Base-by-base conservation (phyloP, 768 basidiomycete genomes). In the Cystoderma amianthinum region DNA sequence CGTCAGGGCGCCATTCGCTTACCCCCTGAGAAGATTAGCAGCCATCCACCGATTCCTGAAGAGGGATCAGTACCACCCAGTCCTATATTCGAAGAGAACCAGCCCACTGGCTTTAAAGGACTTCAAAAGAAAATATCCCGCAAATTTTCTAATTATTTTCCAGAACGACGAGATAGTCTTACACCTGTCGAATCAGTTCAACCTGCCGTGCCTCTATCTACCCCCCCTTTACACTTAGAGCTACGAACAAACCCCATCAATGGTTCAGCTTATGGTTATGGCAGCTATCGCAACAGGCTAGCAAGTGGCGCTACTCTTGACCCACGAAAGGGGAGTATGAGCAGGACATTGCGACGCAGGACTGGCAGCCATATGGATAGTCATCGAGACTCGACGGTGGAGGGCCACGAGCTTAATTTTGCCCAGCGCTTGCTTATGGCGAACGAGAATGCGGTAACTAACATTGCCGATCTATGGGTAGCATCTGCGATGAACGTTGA, bases 401-500 rank as follows among this genome's bases (percentile, higher is more conserved):
- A 0, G 51, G 68, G n/a, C n/a, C n/a, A 23, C 84, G 85, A 48
- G n/a, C 71, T 91, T 38, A 91, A 88, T 52, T 91, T 97, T 49
- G 85, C 94, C 0, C 89, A 95, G 57, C 74, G 90, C 44, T 56
- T 95, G 17, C 64, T 95, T 33, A 80, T 94, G 68, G 95, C 95
- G 15, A 96, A 96, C 60, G 93, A 96, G 62, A 87, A 91, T 50
- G 85, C 90, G 10, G 92, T 93, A 3, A 94, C 90, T 43, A 91
- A 85, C 50, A 88, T 99, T 54, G 89, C 92, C 17, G 95, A 97
- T 62, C 68, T 99, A 16, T 99, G 96, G 96, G 90, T 98, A 39
- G 91, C 92, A 3, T 87, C 94, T 15, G 96, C 95, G 4, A 90
- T 95, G 66, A 96, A 95, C 45, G 90, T 84, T 21, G 93, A 95